Evolutionary conservation across 1,139 yeast species (phyloP).

Genomic region (Taiozyma onychis): DNA sequence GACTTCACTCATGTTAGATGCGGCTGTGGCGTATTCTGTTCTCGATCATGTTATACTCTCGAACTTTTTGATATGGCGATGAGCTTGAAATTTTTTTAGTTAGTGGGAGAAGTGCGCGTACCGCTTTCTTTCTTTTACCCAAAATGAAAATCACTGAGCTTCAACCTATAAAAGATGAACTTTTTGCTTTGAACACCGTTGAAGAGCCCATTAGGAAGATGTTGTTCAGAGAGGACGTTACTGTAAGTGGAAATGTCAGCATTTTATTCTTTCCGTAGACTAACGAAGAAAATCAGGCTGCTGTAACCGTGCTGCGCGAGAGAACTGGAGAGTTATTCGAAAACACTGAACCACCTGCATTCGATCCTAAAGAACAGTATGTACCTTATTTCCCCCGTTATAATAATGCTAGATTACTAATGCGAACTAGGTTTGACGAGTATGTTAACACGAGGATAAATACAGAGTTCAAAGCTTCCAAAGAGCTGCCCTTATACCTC

Average conservation of each 20-base stretch:
- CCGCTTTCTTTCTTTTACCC: background rate
- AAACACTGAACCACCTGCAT: slow-evolving; percentile 4
- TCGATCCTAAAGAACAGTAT: slow-evolving; percentile 4
- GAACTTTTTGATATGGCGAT: background rate
- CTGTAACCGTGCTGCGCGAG: slow-evolving; percentile 10
- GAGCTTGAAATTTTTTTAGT: background rate
- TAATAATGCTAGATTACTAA: background rate
- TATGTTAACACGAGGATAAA: slow-evolving; percentile 24
- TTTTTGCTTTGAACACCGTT: too few relatives aligned
- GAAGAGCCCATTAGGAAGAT: background rate
- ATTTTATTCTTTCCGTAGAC: background rate
- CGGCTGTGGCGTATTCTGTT: background rate
- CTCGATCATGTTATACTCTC: background rate
- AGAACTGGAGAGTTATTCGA: slow-evolving; percentile 11
- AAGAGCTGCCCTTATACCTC: slow-evolving; percentile 22
- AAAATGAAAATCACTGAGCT: background rate
- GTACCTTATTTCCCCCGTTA: background rate
- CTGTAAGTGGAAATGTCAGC: background rate
- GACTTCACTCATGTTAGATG: background rate
- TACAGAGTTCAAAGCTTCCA: slow-evolving; percentile 24
- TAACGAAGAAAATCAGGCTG: slow-evolving; percentile 2
- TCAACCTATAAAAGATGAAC: background rate
- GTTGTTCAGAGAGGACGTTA: background rate
- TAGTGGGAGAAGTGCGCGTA: slow-evolving; percentile 4
- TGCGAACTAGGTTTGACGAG: slow-evolving; percentile 5